Conservation (phyloP, 108 stramenopile genomes). For the Cyclotella choctawhatcheeana region DNA sequence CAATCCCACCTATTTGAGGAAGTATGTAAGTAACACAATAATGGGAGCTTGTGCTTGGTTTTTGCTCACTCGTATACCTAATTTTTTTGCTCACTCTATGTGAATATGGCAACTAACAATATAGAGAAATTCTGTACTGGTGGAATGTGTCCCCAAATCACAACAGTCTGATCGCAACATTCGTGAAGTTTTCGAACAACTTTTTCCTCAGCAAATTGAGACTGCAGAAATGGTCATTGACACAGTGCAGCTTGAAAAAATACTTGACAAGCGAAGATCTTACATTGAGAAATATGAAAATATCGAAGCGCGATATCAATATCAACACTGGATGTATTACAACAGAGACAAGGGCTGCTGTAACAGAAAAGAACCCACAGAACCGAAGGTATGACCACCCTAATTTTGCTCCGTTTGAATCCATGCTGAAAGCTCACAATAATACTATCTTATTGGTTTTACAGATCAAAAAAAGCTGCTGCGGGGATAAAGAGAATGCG, state of each 20-base stretch:
- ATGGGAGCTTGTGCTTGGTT: not conserved
- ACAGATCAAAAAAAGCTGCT: conserved; percentile 11
- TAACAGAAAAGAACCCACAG: conserved; percentile 8
- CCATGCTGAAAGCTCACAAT: not conserved
- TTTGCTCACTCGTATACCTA: not conserved
- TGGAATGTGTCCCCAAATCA: conserved; percentile 63
- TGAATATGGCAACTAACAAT: no score
- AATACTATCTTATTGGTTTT: not conserved
- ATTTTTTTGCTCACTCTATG: no score
- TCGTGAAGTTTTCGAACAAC: conserved; percentile 55
- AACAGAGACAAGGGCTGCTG: conserved; percentile 7
- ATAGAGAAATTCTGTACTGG: not conserved
- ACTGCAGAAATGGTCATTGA: conserved; percentile 63
- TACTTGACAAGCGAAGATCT: conserved; percentile 40
- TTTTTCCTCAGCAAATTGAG: conserved; percentile 67
- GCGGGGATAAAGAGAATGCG: conserved; percentile 28
- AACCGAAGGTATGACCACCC: conserved; percentile 25
- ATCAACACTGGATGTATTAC: conserved; percentile 32
- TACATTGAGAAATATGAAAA: conserved; percentile 53
- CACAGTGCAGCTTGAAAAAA: conserved; percentile 29
- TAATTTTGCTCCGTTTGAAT: not conserved
- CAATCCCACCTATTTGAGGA: conserved; percentile 43
- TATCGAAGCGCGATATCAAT: conserved; percentile 43
- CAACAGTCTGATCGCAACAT: conserved; percentile 54
- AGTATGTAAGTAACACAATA: conserved; percentile 60